Evolutionary conservation across 306 rosid genomes (phyloP), one percentile per base, ranked within the genome.

Genomic region (Rubus parviflorus): DNA sequence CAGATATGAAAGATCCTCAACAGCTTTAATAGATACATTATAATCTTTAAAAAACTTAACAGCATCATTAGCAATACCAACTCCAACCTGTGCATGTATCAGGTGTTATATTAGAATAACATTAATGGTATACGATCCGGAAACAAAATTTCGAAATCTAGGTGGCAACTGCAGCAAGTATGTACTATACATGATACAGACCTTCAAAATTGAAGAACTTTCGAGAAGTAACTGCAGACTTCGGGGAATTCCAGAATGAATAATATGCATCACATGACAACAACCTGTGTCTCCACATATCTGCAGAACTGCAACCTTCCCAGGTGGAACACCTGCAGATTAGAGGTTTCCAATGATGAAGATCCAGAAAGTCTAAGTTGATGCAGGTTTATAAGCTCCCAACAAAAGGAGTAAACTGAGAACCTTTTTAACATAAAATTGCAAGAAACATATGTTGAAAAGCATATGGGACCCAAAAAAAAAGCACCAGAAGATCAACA

Each of bases 291-390:
- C 91, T 37, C 64, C 51, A 77, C 97, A 95, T 77, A 92, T 85
- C 84, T 95, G 98, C 98, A 95, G 81, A 73, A 95, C 97, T 62
- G 97, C 97, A 74, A 82, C 91, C 86, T 88, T 92, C 82, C 96
- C 89, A 37, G 92, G 90, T 10, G 96, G 82, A 88, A 81, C 88
- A 78, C 98, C 98, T 92, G 83, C 72, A 80, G 19, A 8, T 70
- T 75, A 53, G 16, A 68, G 54, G 8, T 42, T 67, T 2, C 70
- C 57, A 22, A 52, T 37, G 73, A 77, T 67, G 53, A 49, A 72
- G 76, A 62, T 75, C 80, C 62, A 66, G 72, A 56, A 69, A 71
- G 74, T 74, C 54, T 73, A 53, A 45, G 64, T 16, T 30, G 68
- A 64, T 72, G 57, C 68, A 41, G 35, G 35, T 30, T 30, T 30